Percentiles rank a stretch among this genome's conserved stretches.
These are phyloP conservation scores for Ceratocystis ficicola DNA, from an alignment of 2,329 filamentous ascomycete genomes.

Conservation along the genomic window DNA sequence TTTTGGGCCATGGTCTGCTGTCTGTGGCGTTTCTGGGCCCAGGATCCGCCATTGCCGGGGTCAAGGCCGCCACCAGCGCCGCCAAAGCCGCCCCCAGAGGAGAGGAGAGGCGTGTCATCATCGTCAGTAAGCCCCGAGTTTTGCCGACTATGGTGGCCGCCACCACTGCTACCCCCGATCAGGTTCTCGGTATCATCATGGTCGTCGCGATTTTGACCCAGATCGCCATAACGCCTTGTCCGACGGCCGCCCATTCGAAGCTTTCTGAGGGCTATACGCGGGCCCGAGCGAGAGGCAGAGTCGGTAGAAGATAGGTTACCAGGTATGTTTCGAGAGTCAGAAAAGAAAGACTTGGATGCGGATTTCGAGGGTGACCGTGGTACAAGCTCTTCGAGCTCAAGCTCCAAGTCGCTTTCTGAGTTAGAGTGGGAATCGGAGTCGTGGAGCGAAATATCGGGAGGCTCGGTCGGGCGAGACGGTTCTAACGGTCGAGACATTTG, in stretches of 20 bases:
- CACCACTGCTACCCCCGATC: constrained; percentile 49
- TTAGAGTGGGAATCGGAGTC: constrained; percentile 9
- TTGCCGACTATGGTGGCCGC: constrained; percentile 41
- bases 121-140: constrained; percentile 49
- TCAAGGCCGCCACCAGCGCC: background rate
- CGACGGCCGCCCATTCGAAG: constrained; percentile 53
- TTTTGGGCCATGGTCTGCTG: constrained; percentile 12
- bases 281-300: constrained; percentile 24
- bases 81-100: constrained; percentile 29
- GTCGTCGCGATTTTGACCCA: constrained; percentile 44
- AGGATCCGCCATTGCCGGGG: background rate
- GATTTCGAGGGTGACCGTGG: constrained; percentile 34
- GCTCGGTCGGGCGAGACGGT: constrained; percentile 41
- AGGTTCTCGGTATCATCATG: constrained; percentile 49
- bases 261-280: constrained; percentile 58
- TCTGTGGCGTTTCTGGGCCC: constrained; percentile 12
- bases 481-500: constrained; percentile 43
- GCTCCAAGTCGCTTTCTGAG: constrained; percentile 50
- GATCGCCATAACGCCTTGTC: constrained; percentile 46
- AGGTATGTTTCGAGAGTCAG: constrained; percentile 27
- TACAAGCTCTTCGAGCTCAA: constrained; percentile 71
- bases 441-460: constrained; percentile 44
- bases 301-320: constrained; percentile 23
- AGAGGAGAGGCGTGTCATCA: constrained; percentile 65
- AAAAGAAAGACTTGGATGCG: constrained; percentile 28